Conservation (phyloP, 768 basidiomycete species). For the Exidia glandulosa region DNA sequence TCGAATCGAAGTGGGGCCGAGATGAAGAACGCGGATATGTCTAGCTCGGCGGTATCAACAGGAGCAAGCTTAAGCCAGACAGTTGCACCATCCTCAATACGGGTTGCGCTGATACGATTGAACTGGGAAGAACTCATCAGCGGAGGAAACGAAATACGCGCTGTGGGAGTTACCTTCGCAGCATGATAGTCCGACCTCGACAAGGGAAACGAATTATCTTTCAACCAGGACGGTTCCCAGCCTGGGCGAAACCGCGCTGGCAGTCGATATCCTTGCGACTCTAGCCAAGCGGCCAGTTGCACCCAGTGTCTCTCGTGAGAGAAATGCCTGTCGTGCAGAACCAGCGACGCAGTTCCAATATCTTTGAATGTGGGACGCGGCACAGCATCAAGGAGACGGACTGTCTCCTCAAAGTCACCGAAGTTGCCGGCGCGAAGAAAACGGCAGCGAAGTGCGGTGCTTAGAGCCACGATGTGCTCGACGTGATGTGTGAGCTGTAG, state of each 20-base stretch:
- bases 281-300: background rate
- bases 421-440: background rate
- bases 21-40: conserved; percentile 5
- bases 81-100: background rate
- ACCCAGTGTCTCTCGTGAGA: background rate
- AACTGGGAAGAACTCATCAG: background rate
- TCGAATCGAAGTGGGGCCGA: conserved; percentile 7
- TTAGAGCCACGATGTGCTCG: too few relatives aligned
- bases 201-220: background rate
- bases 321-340: background rate
- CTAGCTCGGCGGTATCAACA: background rate
- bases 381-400: background rate
- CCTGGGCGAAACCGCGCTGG: conserved; percentile 7
- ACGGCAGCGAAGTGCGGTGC: background rate
- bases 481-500: too few relatives aligned
- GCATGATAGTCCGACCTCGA: background rate
- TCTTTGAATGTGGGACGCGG: background rate
- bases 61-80: background rate
- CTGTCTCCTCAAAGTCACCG: background rate
- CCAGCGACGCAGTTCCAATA: background rate
- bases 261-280: conserved; percentile 8
- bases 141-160: background rate
- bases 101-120: background rate
- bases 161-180: background rate
- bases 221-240: conserved; percentile 11